Conservation (phyloP, 257 asterid genomes). For the Henckelia pumila region DNA sequence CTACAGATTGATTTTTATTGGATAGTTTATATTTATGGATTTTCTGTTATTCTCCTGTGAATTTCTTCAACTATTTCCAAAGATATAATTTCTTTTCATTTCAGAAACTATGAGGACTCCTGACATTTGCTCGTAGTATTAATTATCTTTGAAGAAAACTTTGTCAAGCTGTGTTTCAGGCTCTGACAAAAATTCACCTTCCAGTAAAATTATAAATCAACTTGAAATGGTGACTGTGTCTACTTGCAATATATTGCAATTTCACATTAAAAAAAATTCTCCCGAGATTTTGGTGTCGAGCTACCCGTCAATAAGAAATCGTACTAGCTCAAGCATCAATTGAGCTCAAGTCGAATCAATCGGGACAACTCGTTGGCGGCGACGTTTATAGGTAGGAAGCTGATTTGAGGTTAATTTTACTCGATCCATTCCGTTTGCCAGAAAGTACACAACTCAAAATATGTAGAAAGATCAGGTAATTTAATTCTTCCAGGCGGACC, state of each 20-base stretch:
- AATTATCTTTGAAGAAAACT: no score
- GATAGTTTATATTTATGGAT: background rate
- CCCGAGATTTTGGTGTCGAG: background rate
- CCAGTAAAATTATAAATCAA: no score
- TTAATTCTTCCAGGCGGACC: background rate
- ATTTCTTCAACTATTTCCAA: background rate
- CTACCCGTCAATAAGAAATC: background rate
- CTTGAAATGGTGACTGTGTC: background rate
- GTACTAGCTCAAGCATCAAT: background rate
- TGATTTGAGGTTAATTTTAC: background rate
- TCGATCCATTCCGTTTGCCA: no score
- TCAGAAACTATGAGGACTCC: background rate
- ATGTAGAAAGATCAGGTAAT: background rate
- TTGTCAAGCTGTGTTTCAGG: background rate
- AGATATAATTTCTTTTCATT: no score
- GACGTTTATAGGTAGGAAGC: no score
- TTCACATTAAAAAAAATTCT: no score
- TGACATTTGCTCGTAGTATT: background rate
- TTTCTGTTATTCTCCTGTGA: background rate
- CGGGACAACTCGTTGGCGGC: background rate
- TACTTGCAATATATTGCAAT: background rate
- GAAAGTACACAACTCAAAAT: background rate
- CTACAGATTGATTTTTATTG: background rate
- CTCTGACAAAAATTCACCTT: background rate
- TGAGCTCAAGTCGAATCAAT: background rate